phyloP scores from a whole-genome alignment of 768 basidiomycete species.

The Xanthoconium stramineum region DNA sequence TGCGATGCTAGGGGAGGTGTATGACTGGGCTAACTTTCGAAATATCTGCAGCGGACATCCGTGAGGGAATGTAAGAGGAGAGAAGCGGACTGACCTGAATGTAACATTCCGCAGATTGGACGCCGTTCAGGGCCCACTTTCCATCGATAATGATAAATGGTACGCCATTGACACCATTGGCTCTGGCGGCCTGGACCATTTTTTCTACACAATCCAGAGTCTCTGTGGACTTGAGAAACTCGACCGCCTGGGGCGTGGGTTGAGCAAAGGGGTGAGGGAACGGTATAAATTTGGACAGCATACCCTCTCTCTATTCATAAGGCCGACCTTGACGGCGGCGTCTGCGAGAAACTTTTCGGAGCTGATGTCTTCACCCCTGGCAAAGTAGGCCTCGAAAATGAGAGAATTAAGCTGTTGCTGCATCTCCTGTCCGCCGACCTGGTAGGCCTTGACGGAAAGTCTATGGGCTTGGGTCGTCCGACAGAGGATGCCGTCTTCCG shows the following conservation, averaged over 20 bases:
- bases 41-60: conserved; percentile 24
- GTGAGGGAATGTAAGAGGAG: not conserved
- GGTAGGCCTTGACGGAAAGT: conserved; percentile 42
- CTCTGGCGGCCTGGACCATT: conserved; percentile 39
- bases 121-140: conserved; percentile 45
- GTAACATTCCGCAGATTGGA: conserved; percentile 41
- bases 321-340: conserved; percentile 37
- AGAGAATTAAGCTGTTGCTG: conserved; percentile 37
- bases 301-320: conserved; percentile 40
- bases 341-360: conserved; percentile 33
- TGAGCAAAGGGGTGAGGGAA: not conserved
- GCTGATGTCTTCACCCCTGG: conserved; percentile 39
- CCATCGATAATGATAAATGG: conserved; percentile 49
- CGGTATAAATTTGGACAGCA: conserved; percentile 1
- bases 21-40: conserved; percentile 28
- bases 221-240: conserved; percentile 42
- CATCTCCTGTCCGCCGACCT: conserved; percentile 38
- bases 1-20: not conserved
- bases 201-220: conserved; percentile 38
- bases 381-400: conserved; percentile 41
- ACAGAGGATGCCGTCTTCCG: conserved; percentile 37
- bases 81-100: conserved; percentile 29
- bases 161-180: conserved; percentile 47
- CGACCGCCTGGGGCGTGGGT: conserved; percentile 28
- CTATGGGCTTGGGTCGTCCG: conserved; percentile 44